Conservation (phyloP, 768 basidiomycete species). For the Phaffia tasmanica region DNA sequence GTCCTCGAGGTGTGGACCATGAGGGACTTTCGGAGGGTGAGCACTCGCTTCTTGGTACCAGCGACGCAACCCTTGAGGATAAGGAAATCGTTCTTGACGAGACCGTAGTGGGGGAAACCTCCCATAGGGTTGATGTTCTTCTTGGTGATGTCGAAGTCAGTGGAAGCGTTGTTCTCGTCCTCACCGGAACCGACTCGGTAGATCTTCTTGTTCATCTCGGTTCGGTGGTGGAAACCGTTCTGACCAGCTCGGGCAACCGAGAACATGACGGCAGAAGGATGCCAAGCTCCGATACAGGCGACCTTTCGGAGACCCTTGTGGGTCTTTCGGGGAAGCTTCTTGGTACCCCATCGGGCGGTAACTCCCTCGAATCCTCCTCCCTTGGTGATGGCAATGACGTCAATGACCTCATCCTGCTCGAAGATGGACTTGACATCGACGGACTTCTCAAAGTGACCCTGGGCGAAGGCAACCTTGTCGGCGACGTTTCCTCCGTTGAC, state of each 20-base stretch:
- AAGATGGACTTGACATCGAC: constrained; percentile 75
- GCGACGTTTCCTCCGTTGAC: constrained; percentile 91
- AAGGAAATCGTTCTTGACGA: constrained; percentile 96
- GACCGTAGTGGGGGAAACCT: constrained; percentile 95
- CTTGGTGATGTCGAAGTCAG: constrained; percentile 86
- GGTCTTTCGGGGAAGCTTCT: constrained; percentile 96
- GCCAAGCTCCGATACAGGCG: constrained; percentile 40
- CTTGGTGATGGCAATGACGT: constrained; percentile 96
- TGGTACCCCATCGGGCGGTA: constrained; percentile 97
- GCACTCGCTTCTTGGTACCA: constrained; percentile 94
- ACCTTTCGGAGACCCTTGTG: constrained; percentile 98
- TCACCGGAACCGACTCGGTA: constrained; percentile 79
- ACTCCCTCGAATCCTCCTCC: constrained; percentile 99
- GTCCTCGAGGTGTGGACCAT: constrained; percentile 84
- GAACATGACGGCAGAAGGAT: constrained; percentile 85
- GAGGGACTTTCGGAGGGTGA: constrained; percentile 93
- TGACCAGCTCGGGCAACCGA: constrained; percentile 99
- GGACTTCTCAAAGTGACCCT: constrained; percentile 91
- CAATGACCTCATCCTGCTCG: constrained; percentile 88
- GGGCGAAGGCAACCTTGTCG: constrained; percentile 95
- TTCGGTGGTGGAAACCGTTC: constrained; percentile 45
- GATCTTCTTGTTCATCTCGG: constrained; percentile 94
- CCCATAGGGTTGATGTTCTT: constrained; percentile 84
- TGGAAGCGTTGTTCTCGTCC: constrained; percentile 76
- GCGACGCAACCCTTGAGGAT: constrained; percentile 92